These are phyloP conservation scores for Daldinia concentrica DNA, from an alignment of 495 filamentous ascomycete genomes.

Conservation along the genomic window DNA sequence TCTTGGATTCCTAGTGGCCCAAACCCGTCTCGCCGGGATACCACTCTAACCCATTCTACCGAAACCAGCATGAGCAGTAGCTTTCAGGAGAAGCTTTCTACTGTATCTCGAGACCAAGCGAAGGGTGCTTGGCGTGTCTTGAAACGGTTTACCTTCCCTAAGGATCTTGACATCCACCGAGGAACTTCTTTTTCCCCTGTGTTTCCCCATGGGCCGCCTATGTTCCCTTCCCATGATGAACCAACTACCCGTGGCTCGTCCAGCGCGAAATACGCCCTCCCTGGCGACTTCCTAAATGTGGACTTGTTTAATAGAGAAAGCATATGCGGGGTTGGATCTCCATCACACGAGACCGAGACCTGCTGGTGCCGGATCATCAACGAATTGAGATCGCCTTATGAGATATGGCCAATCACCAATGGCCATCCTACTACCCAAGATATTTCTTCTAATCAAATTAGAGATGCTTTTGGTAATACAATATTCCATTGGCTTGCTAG, in stretches of 20 bases:
- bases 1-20: constrained; percentile 10
- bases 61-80: constrained; percentile 42
- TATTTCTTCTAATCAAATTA: constrained; percentile 21
- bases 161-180: constrained; percentile 29
- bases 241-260: constrained; percentile 23
- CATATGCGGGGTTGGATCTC: constrained; percentile 41
- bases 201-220: constrained; percentile 18
- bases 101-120: constrained; percentile 35
- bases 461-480: constrained; percentile 57
- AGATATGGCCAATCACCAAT: constrained; percentile 24
- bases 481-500: constrained; percentile 55
- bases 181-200: constrained; percentile 28
- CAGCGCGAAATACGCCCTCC: constrained; percentile 38
- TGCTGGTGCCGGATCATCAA: constrained; percentile 55
- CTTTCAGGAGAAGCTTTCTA: constrained; percentile 41
- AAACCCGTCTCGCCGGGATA: constrained; percentile 36
- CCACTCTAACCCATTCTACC: constrained; percentile 45
- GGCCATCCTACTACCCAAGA: background rate
- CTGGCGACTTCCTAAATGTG: constrained; percentile 52
- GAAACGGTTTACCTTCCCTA: constrained; percentile 47
- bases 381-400: constrained; percentile 31
- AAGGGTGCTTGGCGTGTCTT: constrained; percentile 44
- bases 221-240: constrained; percentile 1
- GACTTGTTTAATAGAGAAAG: constrained; percentile 40
- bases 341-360: constrained; percentile 45